Percentiles rank a stretch among this genome's conserved stretches.
These are phyloP conservation scores for Candida coquimbonensis DNA, from an alignment of 805 yeast genomes.

Conservation along the genomic window DNA sequence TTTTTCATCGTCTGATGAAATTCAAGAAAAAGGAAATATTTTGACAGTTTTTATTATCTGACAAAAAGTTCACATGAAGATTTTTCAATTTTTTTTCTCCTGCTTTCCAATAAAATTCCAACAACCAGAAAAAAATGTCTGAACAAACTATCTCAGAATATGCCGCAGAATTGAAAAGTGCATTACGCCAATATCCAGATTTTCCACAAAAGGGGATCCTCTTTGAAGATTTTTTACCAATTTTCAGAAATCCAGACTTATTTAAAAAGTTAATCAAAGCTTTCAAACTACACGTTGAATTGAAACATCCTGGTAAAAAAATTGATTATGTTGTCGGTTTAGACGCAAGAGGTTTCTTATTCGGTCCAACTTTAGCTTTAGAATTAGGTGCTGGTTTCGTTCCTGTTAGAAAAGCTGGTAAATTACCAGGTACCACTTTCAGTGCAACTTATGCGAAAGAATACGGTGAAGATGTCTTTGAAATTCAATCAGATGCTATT, in stretches of 20 bases:
- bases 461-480: conserved; percentile 86
- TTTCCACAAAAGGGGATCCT: conserved; percentile 90
- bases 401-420: conserved; percentile 93
- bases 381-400: conserved; percentile 86
- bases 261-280: conserved; percentile 80
- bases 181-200: conserved; percentile 77
- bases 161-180: conserved; percentile 43
- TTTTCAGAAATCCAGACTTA: conserved; percentile 73
- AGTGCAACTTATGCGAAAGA: conserved; percentile 79
- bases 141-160: conserved; percentile 14
- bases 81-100: too few species aligned
- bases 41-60: too few species aligned
- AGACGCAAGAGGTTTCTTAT: conserved; percentile 94
- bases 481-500: conserved; percentile 78
- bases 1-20: too few species aligned
- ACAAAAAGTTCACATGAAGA: too few species aligned
- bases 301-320: conserved; percentile 43
- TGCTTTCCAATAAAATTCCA: not conserved
- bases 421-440: conserved; percentile 80
- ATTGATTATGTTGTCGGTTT: conserved; percentile 90
- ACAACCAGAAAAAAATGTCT: not conserved
- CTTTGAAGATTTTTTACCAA: conserved; percentile 94
- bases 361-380: conserved; percentile 93
- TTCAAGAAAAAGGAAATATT: too few species aligned
- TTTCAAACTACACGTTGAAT: conserved; percentile 65